Evolutionary conservation across 768 basidiomycete species (phyloP).

Genomic region (Termitomyces sp.): DNA sequence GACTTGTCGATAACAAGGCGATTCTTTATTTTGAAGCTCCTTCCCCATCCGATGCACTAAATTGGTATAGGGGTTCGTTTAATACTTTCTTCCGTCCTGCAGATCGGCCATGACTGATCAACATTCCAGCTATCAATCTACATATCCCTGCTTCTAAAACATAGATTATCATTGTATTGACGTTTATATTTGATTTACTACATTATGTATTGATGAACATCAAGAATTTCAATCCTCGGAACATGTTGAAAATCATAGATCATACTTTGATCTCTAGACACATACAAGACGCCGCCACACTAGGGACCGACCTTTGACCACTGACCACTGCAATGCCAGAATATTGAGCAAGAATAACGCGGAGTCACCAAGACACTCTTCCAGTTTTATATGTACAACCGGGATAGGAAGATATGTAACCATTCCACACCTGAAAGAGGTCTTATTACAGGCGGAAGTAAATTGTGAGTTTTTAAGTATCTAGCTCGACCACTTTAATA

Average conservation of each 20-base stretch:
- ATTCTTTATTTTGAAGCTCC: conserved; percentile 87
- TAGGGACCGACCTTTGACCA: too few species aligned
- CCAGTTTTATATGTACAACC: conserved; percentile 74
- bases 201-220: conserved; percentile 16
- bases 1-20: conserved; percentile 88
- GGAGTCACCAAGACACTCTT: conserved; percentile 78
- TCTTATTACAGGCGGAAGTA: conserved; percentile 9
- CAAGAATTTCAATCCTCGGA: conserved; percentile 8
- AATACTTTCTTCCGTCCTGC: not conserved
- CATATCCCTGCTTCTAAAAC: conserved; percentile 82
- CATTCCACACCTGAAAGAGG: conserved; percentile 49
- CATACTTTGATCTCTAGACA: too few species aligned
- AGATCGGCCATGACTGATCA: conserved; percentile 1
- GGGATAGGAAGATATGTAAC: conserved; percentile 71
- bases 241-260: not conserved
- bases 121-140: conserved; percentile 70
- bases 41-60: conserved; percentile 78
- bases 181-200: conserved; percentile 11
- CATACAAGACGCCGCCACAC: too few species aligned
- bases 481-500: conserved; percentile 16
- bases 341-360: conserved; percentile 46
- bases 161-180: conserved; percentile 29
- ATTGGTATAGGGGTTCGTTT: conserved; percentile 80
- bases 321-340: too few species aligned
- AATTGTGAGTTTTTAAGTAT: too few species aligned